A percentile compares a stretch with the other conserved stretches of the same genome.
These are phyloP conservation scores for Arctostaphylos glauca DNA, from an alignment of 148 eudicot genomes.

Conservation along the genomic window DNA sequence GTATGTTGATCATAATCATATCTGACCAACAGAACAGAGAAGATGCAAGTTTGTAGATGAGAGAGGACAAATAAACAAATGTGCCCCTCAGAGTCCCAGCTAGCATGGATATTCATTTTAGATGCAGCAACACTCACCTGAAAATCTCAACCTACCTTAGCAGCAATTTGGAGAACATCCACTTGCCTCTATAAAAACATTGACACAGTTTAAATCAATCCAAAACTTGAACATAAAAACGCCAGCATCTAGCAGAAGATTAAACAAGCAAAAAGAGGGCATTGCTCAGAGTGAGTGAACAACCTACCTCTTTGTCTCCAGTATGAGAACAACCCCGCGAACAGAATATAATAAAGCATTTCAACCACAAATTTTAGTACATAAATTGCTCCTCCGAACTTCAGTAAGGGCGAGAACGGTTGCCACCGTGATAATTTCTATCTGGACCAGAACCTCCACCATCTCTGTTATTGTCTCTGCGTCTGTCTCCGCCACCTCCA, in stretches of 20 bases:
- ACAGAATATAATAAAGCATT: conserved; percentile 44
- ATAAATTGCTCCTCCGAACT: conserved; percentile 29
- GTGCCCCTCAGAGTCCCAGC: not conserved
- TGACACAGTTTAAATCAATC: conserved; percentile 69
- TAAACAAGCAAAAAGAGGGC: conserved; percentile 47
- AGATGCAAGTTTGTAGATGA: conserved; percentile 7
- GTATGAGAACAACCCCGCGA: conserved; percentile 50
- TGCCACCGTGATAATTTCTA: conserved; percentile 66
- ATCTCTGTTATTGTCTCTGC: conserved; percentile 63
- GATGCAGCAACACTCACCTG: conserved; percentile 88
- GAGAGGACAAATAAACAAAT: not conserved
- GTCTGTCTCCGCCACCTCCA: conserved; percentile 65
- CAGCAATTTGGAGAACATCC: conserved; percentile 86
- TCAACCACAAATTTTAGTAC: conserved; percentile 49
- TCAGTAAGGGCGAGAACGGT: conserved; percentile 86
- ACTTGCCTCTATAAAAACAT: conserved; percentile 87
- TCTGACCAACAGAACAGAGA: not conserved
- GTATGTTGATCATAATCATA: not conserved
- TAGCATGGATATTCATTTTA: conserved; percentile 8
- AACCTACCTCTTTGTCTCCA: conserved; percentile 90
- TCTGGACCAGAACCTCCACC: conserved; percentile 76
- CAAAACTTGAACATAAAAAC: conserved; percentile 28
- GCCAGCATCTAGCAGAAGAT: conserved; percentile 30
- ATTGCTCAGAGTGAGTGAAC: conserved; percentile 56
- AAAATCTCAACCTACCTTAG: conserved; percentile 73